Evolutionary conservation across 441 rosid species (phyloP).

Genomic region (Rhodomyrtus psidioides): DNA sequence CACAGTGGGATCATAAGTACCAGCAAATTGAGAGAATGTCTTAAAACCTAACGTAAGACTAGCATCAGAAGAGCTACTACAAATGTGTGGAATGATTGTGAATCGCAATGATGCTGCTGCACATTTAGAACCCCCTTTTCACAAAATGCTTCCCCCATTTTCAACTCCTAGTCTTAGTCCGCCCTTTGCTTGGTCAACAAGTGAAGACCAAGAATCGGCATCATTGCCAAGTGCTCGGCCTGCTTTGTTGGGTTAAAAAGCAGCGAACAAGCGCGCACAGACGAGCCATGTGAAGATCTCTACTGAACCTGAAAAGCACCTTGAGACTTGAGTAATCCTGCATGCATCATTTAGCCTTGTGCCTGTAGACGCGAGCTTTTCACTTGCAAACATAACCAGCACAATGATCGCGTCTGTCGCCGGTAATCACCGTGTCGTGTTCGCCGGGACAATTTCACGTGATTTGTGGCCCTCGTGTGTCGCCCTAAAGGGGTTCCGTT

Average conservation of each 20-base stretch:
- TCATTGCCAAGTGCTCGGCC: neutral
- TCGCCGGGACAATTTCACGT: too few species aligned
- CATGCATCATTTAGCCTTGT: neutral
- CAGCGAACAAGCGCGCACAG: neutral
- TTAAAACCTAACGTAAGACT: neutral
- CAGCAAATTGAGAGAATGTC: neutral
- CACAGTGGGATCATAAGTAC: neutral
- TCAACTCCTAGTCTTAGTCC: neutral
- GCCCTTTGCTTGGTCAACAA: neutral
- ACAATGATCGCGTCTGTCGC: neutral
- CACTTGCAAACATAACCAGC: neutral
- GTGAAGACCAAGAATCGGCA: neutral
- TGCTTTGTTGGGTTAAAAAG: neutral
- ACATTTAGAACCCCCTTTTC: neutral
- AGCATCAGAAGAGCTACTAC: neutral
- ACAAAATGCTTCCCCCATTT: neutral
- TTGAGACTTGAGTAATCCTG: neutral
- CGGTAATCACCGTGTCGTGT: neutral
- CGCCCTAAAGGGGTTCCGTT: neutral
- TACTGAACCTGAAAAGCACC: neutral
- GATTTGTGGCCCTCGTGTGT: neutral
- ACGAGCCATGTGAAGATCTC: neutral
- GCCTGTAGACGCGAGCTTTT: neutral
- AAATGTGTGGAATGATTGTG: neutral
- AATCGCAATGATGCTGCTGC: neutral